These are phyloP conservation scores for Lolium rigidum DNA, from an alignment of 176 grass and related monocot genomes.

Conservation along the genomic window DNA sequence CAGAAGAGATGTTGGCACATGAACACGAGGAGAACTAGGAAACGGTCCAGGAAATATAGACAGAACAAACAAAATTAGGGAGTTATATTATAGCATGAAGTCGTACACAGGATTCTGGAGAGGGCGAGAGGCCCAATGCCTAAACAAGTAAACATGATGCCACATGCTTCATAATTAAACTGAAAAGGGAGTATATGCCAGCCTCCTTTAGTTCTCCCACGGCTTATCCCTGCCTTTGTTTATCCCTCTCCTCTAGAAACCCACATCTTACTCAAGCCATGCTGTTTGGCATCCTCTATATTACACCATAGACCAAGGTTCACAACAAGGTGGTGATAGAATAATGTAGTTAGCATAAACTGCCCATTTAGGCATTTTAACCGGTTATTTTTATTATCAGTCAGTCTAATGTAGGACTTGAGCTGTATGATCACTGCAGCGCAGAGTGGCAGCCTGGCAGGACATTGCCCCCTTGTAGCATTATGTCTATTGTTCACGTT, in stretches of 20 bases:
- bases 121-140: neutral
- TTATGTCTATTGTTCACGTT: conserved; percentile 6
- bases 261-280: neutral
- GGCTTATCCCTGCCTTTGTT: neutral
- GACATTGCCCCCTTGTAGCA: neutral
- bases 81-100: neutral
- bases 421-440: conserved; percentile 1
- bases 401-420: conserved; percentile 2
- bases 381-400: neutral
- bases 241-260: conserved; percentile 3
- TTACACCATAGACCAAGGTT: neutral
- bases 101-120: neutral
- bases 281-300: neutral
- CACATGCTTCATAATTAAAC: neutral
- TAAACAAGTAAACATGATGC: conserved; percentile 26
- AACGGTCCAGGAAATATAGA: neutral
- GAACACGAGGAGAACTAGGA: conserved; percentile 1
- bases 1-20: conserved; percentile 7
- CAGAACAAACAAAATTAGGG: neutral
- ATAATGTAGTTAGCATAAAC: neutral
- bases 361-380: conserved; percentile 14
- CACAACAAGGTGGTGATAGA: neutral
- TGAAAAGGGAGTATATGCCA: neutral
- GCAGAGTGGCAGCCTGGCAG: neutral
- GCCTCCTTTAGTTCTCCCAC: neutral